These are phyloP conservation scores for Myrmaecium sp. DNA, from an alignment of 2,329 filamentous ascomycete species.

Conservation along the genomic window DNA sequence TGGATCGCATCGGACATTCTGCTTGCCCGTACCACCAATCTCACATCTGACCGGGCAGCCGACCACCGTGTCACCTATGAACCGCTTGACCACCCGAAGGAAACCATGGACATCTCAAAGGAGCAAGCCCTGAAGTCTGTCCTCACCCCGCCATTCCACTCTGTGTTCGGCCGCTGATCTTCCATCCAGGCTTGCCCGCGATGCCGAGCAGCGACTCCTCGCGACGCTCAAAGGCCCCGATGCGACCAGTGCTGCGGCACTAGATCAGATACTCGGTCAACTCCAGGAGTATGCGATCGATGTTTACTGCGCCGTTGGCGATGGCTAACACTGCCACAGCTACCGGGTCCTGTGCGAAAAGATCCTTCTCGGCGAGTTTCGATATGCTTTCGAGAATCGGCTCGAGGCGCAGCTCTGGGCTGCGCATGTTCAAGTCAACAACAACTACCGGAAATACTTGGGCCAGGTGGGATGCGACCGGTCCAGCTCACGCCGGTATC, in stretches of 20 bases:
- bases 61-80: conserved; percentile 33
- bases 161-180: conserved; percentile 4
- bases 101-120: conserved; percentile 30
- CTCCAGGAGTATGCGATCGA: conserved; percentile 16
- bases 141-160: conserved; percentile 1
- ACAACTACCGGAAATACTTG: conserved; percentile 56
- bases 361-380: conserved; percentile 55
- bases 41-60: conserved; percentile 40
- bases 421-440: conserved; percentile 60
- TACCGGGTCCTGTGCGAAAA: conserved; percentile 57
- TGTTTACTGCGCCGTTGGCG: neutral
- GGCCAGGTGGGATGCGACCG: conserved; percentile 27
- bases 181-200: conserved; percentile 22
- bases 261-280: conserved; percentile 30
- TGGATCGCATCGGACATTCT: conserved; percentile 37
- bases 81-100: conserved; percentile 12
- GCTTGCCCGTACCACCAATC: conserved; percentile 29
- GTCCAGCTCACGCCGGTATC: too few relatives aligned
- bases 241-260: conserved; percentile 32
- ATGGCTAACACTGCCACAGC: conserved; percentile 22
- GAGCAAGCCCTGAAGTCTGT: conserved; percentile 36
- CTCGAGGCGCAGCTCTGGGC: conserved; percentile 64
- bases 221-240: conserved; percentile 32
- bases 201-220: conserved; percentile 32
- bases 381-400: conserved; percentile 43